phyloP scores from a whole-genome alignment of 1,284 basidiomycete genomes.

The Chalciporus sp. region DNA sequence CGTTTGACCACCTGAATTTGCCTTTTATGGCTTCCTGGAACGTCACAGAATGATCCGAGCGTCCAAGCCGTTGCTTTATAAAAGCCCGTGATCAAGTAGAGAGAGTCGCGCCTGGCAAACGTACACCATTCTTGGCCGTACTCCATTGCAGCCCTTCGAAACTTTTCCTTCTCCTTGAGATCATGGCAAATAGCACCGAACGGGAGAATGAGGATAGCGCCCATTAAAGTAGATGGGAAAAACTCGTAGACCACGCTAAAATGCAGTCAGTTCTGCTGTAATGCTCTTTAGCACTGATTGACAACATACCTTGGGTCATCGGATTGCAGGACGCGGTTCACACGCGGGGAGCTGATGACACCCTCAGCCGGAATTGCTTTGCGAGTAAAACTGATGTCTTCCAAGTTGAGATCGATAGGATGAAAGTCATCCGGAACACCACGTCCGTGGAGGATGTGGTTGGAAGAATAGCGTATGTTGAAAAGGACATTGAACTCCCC shows the following conservation, averaged over 20 bases:
- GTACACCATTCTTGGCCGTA: neutral
- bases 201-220: neutral
- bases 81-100: neutral
- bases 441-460: neutral
- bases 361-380: neutral
- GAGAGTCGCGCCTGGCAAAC: neutral
- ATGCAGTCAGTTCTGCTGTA: no score
- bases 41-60: neutral
- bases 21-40: neutral
- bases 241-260: neutral
- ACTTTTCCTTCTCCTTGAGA: neutral
- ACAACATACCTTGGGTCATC: neutral
- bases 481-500: constrained; percentile 1
- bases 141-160: neutral
- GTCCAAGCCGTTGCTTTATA: neutral
- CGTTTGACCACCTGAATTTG: neutral
- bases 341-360: neutral
- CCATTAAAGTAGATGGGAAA: neutral
- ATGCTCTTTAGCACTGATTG: no score
- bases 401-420: neutral
- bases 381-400: neutral
- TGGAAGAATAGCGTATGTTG: neutral
- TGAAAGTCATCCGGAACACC: neutral
- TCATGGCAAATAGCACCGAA: neutral
- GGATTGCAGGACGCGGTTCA: neutral